A percentile compares a stretch with the other conserved stretches of the same genome.
phyloP scores from a whole-genome alignment of 331 rosid genomes.

The Quercus lobata region DNA sequence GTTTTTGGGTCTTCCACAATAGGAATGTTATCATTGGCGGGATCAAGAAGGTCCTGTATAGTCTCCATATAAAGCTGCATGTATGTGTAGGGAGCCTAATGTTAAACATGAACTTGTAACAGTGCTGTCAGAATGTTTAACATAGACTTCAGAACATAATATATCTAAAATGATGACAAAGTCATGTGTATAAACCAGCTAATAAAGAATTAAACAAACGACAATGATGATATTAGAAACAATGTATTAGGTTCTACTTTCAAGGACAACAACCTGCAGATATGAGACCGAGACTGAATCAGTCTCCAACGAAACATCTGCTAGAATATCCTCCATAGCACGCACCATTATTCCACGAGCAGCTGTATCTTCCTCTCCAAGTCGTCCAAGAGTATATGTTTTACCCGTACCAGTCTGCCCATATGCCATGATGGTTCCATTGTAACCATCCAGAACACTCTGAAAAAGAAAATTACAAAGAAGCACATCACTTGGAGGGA shows the following conservation, averaged over 20 bases:
- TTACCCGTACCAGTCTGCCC: conserved; percentile 99
- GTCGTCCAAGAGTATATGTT: conserved; percentile 93
- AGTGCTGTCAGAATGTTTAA: conserved; percentile 14
- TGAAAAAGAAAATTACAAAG: conserved; percentile 36
- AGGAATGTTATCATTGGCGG: conserved; percentile 85
- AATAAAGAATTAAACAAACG: background rate
- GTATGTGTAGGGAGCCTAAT: conserved; percentile 18
- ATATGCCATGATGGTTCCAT: conserved; percentile 98
- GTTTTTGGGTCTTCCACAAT: conserved; percentile 94
- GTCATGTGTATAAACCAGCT: background rate
- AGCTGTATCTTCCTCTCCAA: conserved; percentile 98
- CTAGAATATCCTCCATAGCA: conserved; percentile 96
- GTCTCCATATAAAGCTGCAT: conserved; percentile 98
- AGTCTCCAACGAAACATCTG: conserved; percentile 66
- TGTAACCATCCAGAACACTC: conserved; percentile 96
- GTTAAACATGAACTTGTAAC: conserved; percentile 13
- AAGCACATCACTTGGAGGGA: conserved; percentile 21
- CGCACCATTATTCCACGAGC: conserved; percentile 99
- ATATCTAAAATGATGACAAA: background rate
- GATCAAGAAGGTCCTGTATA: conserved; percentile 92
- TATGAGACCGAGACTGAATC: conserved; percentile 86
- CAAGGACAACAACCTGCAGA: conserved; percentile 66
- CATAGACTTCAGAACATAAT: background rate
- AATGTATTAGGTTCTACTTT: background rate
- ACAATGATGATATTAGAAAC: conserved; percentile 13